Base-by-base conservation (phyloP, 805 yeast genomes). In the Lachancea dasiensis region DNA sequence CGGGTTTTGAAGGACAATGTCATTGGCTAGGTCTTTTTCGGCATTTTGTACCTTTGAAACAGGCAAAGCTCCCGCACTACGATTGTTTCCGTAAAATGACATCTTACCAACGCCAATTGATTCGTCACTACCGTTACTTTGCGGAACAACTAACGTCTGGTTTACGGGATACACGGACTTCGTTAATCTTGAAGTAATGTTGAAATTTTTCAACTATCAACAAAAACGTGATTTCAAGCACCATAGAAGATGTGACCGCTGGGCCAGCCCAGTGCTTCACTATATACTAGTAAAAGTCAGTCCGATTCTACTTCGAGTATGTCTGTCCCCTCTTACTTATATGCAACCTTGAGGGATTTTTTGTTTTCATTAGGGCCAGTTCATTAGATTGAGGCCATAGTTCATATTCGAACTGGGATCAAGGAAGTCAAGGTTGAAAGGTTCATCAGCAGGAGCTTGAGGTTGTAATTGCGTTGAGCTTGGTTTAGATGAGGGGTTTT, bases 1-100 rank as follows among this genome's bases (percentile, higher is more conserved):
- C 3, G 90, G 85, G 52, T 82, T 81, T 44, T 75, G 73, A 27
- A 86, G 69, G 25, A 75, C 67, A 40, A 81, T 72, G 60, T 86
- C 95, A 55, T 79, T 77, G 49, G 78, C 73, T 41, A 84, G 63
- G 40, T 59, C 63, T 34, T 53, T 51, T 26, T 55, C 61, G 10
- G 59, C 55, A 5, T 60, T 56, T 47, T 53, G 46, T 6, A 54
- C 45, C 20, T 30, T 30, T 4, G 33, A 30, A 14, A 48, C 40
- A 10, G 48, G 43, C 7, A 47, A 28, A 20, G 29, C 29, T 14
- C 33, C 30, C 14, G 38, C 22, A 4, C 37, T 13, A 6, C 39
- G 21, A 31, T 31, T 42, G 19, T 30, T 24, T 27, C 45, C 42
- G 27, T 38, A 42, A 29, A 42, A 42, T 1, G 45, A 38, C 40